phyloP scores from a whole-genome alignment of 2,329 filamentous ascomycete species.

The Didymella sp. region DNA sequence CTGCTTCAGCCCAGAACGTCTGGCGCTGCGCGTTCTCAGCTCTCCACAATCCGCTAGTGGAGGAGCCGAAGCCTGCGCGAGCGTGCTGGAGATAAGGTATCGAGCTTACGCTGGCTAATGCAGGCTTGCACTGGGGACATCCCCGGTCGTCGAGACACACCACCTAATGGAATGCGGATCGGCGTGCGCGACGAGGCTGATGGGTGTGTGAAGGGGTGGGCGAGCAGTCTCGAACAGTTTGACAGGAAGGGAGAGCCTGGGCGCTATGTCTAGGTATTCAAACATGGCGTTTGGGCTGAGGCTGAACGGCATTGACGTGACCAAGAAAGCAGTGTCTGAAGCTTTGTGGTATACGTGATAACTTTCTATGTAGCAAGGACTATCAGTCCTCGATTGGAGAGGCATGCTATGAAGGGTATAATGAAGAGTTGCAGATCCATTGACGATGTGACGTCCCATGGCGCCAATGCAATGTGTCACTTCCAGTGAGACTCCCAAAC shows the following conservation, averaged over 20 bases:
- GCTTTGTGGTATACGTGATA: not conserved
- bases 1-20: conserved; percentile 10
- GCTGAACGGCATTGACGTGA: conserved; percentile 2
- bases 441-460: conserved; percentile 10
- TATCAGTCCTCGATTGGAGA: conserved; percentile 3
- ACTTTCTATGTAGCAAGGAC: conserved; percentile 15
- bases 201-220: not conserved
- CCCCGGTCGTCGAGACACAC: conserved; percentile 6
- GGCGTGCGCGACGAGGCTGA: conserved; percentile 9
- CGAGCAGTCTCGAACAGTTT: conserved; percentile 3
- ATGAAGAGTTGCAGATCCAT: conserved; percentile 18
- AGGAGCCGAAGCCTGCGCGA: not conserved
- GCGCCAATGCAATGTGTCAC: conserved; percentile 17
- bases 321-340: not conserved
- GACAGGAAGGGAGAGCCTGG: not conserved
- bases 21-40: conserved; percentile 11
- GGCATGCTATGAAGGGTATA: conserved; percentile 18
- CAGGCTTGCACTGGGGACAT: not conserved
- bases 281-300: not conserved
- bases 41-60: conserved; percentile 12
- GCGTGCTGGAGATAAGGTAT: conserved; percentile 8
- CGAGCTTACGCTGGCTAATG: not conserved
- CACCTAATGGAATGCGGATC: not conserved
- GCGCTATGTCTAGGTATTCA: not conserved
- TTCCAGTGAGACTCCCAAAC: conserved; percentile 14